Percentiles rank a stretch among this genome's conserved stretches.
phyloP scores from a whole-genome alignment of 2,329 filamentous ascomycete genomes.

The Hirsutella minnesotensis region DNA sequence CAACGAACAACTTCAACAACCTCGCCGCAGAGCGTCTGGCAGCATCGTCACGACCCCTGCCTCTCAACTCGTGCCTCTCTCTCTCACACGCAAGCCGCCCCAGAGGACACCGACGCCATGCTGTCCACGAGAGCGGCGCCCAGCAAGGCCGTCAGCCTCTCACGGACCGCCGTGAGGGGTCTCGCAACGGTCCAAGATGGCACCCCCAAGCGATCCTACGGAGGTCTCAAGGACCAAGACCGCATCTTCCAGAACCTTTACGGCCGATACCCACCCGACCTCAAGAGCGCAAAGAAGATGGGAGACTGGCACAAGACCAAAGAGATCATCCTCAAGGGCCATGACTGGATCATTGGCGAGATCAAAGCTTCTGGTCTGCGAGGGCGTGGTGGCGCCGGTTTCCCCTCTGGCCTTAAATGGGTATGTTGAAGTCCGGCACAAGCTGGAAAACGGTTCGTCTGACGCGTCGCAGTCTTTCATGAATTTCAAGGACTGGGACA shows the following conservation, averaged over 20 bases:
- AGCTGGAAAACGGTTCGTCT: neutral
- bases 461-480: constrained; percentile 71
- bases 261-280: constrained; percentile 77
- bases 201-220: constrained; percentile 60
- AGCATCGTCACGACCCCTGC: constrained; percentile 15
- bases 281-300: constrained; percentile 94
- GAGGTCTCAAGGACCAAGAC: constrained; percentile 89
- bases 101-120: constrained; percentile 25
- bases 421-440: constrained; percentile 39
- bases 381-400: constrained; percentile 93
- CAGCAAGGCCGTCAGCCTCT: constrained; percentile 25
- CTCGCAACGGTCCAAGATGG: constrained; percentile 75
- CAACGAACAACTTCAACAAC: constrained; percentile 15
- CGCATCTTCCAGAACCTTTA: constrained; percentile 99
- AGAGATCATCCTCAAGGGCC: constrained; percentile 91
- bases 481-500: constrained; percentile 99
- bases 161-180: constrained; percentile 43
- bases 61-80: neutral
- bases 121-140: constrained; percentile 32
- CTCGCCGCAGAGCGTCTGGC: constrained; percentile 22
- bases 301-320: constrained; percentile 99
- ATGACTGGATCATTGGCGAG: constrained; percentile 98
- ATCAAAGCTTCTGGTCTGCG: constrained; percentile 93
- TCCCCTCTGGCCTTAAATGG: constrained; percentile 98
- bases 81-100: constrained; percentile 4